phyloP scores from a whole-genome alignment of 306 rosid species.

The Benincasa hispida region DNA sequence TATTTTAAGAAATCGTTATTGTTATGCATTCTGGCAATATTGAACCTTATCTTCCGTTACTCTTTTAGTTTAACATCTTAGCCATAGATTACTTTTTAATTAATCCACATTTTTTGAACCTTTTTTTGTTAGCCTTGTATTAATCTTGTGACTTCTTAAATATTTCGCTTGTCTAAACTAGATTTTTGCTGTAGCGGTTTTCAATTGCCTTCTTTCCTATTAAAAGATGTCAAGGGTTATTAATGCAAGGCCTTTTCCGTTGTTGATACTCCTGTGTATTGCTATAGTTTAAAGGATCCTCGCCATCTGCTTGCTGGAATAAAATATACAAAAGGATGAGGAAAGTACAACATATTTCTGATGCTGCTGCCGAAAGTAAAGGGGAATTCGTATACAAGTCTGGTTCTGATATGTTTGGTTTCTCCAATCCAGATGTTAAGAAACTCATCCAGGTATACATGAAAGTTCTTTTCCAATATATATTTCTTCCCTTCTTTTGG shows the following conservation, averaged over 20 bases:
- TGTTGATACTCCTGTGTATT: background rate
- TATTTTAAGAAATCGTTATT: background rate
- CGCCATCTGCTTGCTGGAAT: constrained; percentile 89
- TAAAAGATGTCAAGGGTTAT: background rate
- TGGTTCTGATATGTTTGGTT: constrained; percentile 92
- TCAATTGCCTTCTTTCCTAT: background rate
- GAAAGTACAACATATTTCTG: constrained; percentile 37
- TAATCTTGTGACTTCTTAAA: background rate
- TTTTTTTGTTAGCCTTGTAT: background rate
- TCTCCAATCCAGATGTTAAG: constrained; percentile 65
- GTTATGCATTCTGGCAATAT: background rate
- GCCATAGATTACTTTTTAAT: background rate
- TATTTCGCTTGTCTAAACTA: background rate
- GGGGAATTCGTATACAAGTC: constrained; percentile 38
- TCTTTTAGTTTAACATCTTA: background rate
- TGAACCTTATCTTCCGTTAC: background rate
- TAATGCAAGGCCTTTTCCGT: background rate
- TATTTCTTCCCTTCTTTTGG: background rate
- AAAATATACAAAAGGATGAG: constrained; percentile 62
- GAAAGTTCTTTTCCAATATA: background rate
- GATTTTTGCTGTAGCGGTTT: background rate
- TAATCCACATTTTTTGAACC: background rate
- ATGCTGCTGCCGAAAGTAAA: constrained; percentile 33
- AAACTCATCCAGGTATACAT: constrained; percentile 65
- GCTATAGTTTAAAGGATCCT: constrained; percentile 60